phyloP scores from a whole-genome alignment of 2,329 filamentous ascomycete species.

The Venturia asperata region DNA sequence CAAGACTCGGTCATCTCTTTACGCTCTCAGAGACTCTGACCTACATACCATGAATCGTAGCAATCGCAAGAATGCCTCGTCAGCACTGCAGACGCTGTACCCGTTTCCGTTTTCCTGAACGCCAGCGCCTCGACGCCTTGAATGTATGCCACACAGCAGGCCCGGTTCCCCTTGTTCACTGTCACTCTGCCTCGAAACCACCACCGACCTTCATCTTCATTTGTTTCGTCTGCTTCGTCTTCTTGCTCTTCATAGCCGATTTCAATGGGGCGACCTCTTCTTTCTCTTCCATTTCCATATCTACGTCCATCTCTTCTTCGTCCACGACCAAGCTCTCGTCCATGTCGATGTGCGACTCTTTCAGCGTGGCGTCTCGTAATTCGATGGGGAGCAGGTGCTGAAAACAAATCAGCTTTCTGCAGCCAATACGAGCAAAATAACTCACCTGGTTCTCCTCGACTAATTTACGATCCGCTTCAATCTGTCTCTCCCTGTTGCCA shows the following conservation, averaged over 20 bases:
- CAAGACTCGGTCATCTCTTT: neutral
- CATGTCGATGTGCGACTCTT: slow-evolving; percentile 49
- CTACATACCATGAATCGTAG: slow-evolving; percentile 1
- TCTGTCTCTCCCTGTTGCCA: slow-evolving; percentile 77
- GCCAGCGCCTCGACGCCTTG: neutral
- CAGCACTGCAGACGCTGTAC: neutral
- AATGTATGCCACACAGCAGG: neutral
- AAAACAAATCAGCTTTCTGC: neutral
- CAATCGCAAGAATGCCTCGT: neutral
- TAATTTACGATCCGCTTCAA: slow-evolving; percentile 74
- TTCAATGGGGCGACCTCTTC: slow-evolving; percentile 33
- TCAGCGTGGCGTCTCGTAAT: slow-evolving; percentile 47
- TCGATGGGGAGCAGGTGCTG: slow-evolving; percentile 67
- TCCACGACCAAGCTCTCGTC: slow-evolving; percentile 31
- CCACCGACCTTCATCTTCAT: slow-evolving; percentile 40
- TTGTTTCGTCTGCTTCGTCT: slow-evolving; percentile 38
- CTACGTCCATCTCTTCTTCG: slow-evolving; percentile 35
- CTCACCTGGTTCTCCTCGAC: slow-evolving; percentile 69
- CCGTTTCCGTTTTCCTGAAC: neutral
- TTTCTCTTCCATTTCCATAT: slow-evolving; percentile 26
- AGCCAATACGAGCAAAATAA: neutral
- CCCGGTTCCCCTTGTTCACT: neutral
- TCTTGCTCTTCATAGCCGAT: slow-evolving; percentile 25
- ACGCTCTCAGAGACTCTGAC: neutral
- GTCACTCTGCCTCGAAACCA: slow-evolving; percentile 36